phyloP scores from a whole-genome alignment of 73 alveolate genomes.

The Blepharisma japonicum region DNA sequence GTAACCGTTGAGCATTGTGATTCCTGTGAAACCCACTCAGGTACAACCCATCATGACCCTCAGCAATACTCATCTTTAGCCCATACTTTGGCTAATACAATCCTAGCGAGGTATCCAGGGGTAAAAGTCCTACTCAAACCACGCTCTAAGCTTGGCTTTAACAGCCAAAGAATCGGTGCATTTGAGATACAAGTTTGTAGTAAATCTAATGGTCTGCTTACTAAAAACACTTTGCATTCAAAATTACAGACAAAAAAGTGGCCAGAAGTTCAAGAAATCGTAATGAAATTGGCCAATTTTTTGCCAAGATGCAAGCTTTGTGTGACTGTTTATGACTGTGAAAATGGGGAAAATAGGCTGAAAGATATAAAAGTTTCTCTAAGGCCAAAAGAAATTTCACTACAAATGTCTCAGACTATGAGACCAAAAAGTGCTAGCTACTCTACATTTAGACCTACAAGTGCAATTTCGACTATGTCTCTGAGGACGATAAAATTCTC shows the following conservation, averaged over 20 bases:
- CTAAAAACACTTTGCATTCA: constrained; percentile 17
- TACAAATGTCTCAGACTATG: neutral
- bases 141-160: neutral
- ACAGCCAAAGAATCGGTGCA: constrained; percentile 45
- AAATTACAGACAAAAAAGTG: constrained; percentile 36
- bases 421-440: neutral
- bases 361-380: neutral
- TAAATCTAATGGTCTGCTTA: neutral
- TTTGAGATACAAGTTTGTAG: constrained; percentile 33
- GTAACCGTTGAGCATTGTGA: constrained; percentile 42
- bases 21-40: constrained; percentile 35
- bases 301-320: constrained; percentile 36
- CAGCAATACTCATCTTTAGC: constrained; percentile 43
- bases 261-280: constrained; percentile 33
- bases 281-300: constrained; percentile 14
- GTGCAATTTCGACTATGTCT: constrained; percentile 4
- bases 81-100: constrained; percentile 32
- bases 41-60: constrained; percentile 42
- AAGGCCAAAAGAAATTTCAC: neutral
- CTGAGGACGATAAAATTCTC: neutral
- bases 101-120: constrained; percentile 35
- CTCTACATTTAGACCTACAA: neutral
- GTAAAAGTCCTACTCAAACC: constrained; percentile 44
- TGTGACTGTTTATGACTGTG: constrained; percentile 32
- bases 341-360: neutral